Evolutionary conservation across 2,329 filamentous ascomycete genomes (phyloP), one percentile per base, ranked within the genome.

Genomic region (Coniochaeta pulveracea): DNA sequence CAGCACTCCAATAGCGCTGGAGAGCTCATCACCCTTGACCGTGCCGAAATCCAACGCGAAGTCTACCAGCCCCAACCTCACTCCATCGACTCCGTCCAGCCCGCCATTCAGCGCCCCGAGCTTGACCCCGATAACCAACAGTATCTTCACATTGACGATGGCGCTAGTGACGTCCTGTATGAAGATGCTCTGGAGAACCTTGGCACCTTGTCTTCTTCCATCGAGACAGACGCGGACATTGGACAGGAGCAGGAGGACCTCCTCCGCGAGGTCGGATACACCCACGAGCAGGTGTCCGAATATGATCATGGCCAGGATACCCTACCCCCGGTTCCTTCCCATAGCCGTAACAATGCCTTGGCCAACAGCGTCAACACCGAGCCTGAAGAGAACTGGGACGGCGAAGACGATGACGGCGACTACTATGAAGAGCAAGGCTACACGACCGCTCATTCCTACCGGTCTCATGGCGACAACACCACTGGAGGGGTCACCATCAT

Each of bases 341-440:
- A n/a, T n/a, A n/a, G n/a, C n/a, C n/a, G n/a, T n/a, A n/a, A 31
- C 11, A 16, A 35, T 12, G 7, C 25, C 22, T 41, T 46, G 29
- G 28, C 38, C 10, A 35, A 44, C 8, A 36, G 37, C 5, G 37
- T 37, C 12, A 33, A 33, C 3, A 55, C 61, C 6, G 75, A 79
- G 43, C 57, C 67, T 0, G 80, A 85, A 44, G 81, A 86, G 50
- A 82, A 78, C 46, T 85, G 78, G 79, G 78, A 84, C 11, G n/a
- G n/a, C n/a, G n/a, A n/a, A n/a, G 82, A 86, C 12, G 80, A 82
- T 11, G 80, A 89, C 17, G 81, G 83, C 10, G 84, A 86, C 41
- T 46, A 52, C 25, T 72, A 70, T 41, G 69, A 75, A 27, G 70
- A 74, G 45, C 80, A 80, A 37, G 88, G 82, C 15, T 84, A 83